A percentile compares a stretch with the other conserved stretches of the same genome.
phyloP scores from a whole-genome alignment of 2,329 filamentous ascomycete genomes.

The Penicillium sumatraense region DNA sequence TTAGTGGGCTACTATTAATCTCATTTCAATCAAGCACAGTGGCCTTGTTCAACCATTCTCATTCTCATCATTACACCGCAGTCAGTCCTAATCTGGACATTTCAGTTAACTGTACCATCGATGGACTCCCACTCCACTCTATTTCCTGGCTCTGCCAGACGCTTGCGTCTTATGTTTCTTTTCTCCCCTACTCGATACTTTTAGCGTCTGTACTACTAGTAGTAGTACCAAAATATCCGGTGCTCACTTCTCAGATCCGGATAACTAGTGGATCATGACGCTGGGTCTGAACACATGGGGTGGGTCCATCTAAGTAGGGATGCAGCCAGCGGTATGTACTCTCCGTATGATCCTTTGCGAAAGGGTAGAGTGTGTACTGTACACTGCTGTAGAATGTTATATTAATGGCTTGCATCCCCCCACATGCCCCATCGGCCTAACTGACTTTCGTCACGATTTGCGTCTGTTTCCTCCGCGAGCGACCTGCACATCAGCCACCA shows the following conservation, averaged over 20 bases:
- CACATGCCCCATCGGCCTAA: conserved; percentile 4
- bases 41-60: too few relatives aligned
- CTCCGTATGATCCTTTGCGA: background rate
- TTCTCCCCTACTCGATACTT: too few relatives aligned
- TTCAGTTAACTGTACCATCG: too few relatives aligned
- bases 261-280: conserved; percentile 19
- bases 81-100: too few relatives aligned
- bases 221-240: too few relatives aligned
- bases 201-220: too few relatives aligned
- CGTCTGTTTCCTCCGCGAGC: conserved; percentile 4
- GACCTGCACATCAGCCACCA: conserved; percentile 7
- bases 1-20: too few relatives aligned
- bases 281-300: conserved; percentile 9
- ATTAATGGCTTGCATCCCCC: conserved; percentile 21
- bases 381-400: conserved; percentile 12
- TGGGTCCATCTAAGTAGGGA: background rate
- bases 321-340: background rate
- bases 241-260: too few relatives aligned
- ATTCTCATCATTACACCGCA: too few relatives aligned
- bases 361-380: too few relatives aligned
- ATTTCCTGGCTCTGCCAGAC: background rate
- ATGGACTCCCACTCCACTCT: background rate
- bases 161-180: background rate
- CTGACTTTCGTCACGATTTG: conserved; percentile 4
- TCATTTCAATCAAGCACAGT: too few relatives aligned